A percentile compares a stretch with the other conserved stretches of the same genome.
Evolutionary conservation across 805 yeast species (phyloP).

Genomic region (Pichia thaimueangensis): DNA sequence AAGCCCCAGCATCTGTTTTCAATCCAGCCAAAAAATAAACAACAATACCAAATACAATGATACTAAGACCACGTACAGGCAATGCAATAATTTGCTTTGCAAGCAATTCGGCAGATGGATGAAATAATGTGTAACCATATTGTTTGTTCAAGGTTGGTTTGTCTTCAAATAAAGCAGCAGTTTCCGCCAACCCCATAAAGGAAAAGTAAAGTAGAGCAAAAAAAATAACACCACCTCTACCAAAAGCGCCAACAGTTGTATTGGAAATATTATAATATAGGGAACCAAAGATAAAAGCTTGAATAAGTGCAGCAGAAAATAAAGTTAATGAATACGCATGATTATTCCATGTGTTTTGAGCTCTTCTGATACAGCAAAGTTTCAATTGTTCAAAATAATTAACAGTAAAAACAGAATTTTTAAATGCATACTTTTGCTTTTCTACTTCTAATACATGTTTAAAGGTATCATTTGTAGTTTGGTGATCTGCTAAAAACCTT

Average conservation of each 20-base stretch:
- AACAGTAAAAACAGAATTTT: slow-evolving; percentile 33
- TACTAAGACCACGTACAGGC: slow-evolving; percentile 49
- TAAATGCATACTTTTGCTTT: slow-evolving; percentile 35
- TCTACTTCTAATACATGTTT: slow-evolving; percentile 26
- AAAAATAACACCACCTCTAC: slow-evolving; percentile 59
- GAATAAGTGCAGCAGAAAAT: slow-evolving; percentile 45
- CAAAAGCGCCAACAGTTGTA: slow-evolving; percentile 49
- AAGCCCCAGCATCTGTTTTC: slow-evolving; percentile 47
- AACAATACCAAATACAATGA: slow-evolving; percentile 39
- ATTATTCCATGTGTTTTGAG: slow-evolving; percentile 49
- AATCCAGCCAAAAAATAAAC: slow-evolving; percentile 48
- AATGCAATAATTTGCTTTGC: slow-evolving; percentile 51
- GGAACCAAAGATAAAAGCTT: slow-evolving; percentile 57
- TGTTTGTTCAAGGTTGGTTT: slow-evolving; percentile 63
- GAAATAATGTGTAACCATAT: slow-evolving; percentile 54
- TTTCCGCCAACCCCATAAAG: slow-evolving; percentile 55
- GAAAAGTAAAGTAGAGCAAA: slow-evolving; percentile 55
- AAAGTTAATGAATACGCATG: slow-evolving; percentile 45
- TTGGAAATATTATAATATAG: slow-evolving; percentile 46
- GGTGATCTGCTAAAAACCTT: slow-evolving; percentile 25
- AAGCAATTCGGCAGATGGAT: slow-evolving; percentile 59
- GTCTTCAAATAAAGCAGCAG: slow-evolving; percentile 49
- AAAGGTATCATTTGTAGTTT: slow-evolving; percentile 29
- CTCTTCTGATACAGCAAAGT: slow-evolving; percentile 48
- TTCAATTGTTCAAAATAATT: slow-evolving; percentile 44